Base-by-base conservation (phyloP, 2,329 filamentous ascomycete species). In the Aspergillus transmontanensis region DNA sequence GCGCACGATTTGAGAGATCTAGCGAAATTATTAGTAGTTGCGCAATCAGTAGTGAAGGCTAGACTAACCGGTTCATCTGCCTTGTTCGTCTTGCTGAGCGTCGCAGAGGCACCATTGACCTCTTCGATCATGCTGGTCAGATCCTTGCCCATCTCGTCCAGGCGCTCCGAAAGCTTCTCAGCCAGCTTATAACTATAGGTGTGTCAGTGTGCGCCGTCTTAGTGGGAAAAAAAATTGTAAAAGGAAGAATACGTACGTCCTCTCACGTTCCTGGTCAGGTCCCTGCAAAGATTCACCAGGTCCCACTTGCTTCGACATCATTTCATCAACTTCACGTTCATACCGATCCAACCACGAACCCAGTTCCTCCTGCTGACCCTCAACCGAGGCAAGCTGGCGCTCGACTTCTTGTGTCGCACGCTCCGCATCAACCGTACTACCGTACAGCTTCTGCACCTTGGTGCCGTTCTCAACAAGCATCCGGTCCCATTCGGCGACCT, bases 101-200 rank as follows among this genome's bases (percentile, higher is more conserved):
- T 93, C 60, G 91, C 87, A n/a, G 92, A 95, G 66, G 96, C 94
- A 70, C 90, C 88, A 76, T 99, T 99, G 76, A 99, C 96, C 79
- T 98, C 95, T 75, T 96, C 94, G 71, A 99, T 96, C 93, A 99
- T 98, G 80, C 93, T 94, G 55, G 88, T 89, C 66, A 99, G 84
- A 75, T 97, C 93, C 75, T 93, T 92, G 74, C 93, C 93, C 88
- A 98, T 96, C 71, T 96, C 93, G 62, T 96, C 94, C 68, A 99
- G 84, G 68, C 92, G 89, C 75, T 96, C 92, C 12, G 93, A 93
- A 68, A 97, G 85, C 78, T 93, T 95, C 84, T 99, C 95, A 1
- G 95, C 95, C 58, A 96, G 83, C 84, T 97, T 96, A 82, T 98
- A 89, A 36, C 85, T 87, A 69, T 57, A 16, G 16, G 26, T 11